phyloP scores from a whole-genome alignment of 495 filamentous ascomycete species.

The Bacidia gigantensis region DNA sequence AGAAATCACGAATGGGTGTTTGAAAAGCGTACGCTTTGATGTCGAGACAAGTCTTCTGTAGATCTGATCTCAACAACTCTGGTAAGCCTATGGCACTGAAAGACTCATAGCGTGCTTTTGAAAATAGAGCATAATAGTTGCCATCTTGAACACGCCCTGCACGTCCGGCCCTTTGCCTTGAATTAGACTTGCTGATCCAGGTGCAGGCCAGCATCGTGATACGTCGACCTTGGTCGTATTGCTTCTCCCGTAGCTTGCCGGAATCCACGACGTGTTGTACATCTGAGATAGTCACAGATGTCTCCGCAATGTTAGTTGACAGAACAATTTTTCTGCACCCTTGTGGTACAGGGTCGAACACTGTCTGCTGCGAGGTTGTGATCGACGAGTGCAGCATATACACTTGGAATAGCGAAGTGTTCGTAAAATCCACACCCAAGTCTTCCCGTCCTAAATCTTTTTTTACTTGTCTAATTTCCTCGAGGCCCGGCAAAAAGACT shows the following conservation, averaged over 20 bases:
- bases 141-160: constrained; percentile 45
- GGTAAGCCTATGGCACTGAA: constrained; percentile 33
- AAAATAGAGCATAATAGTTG: constrained; percentile 44
- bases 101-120: constrained; percentile 33
- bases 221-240: constrained; percentile 32
- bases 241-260: constrained; percentile 38
- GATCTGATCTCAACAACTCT: constrained; percentile 34
- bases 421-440: constrained; percentile 32
- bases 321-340: constrained; percentile 44
- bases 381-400: constrained; percentile 39
- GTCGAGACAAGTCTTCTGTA: constrained; percentile 37
- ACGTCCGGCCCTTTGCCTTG: constrained; percentile 42
- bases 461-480: constrained; percentile 33
- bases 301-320: constrained; percentile 48
- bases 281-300: constrained; percentile 46
- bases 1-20: constrained; percentile 32
- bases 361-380: constrained; percentile 31
- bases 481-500: constrained; percentile 43
- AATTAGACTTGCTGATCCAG: constrained; percentile 42
- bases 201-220: constrained; percentile 33
- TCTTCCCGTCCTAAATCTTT: constrained; percentile 17
- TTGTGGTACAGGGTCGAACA: constrained; percentile 30
- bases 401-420: constrained; percentile 32
- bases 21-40: constrained; percentile 34
- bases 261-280: constrained; percentile 43